Base-by-base conservation (phyloP, 306 rosid genomes). In the Boehmeria nivea region DNA sequence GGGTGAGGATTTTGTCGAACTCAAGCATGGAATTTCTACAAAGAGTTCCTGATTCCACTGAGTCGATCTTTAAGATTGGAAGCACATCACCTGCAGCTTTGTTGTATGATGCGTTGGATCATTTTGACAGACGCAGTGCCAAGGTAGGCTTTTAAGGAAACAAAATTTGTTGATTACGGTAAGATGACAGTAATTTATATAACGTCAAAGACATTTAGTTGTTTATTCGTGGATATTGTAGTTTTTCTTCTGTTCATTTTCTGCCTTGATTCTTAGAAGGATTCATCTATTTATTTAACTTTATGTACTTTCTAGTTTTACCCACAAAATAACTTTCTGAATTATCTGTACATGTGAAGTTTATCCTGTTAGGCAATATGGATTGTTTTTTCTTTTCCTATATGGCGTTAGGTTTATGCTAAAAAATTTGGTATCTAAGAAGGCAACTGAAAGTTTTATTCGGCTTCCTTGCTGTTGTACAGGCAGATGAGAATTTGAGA, bases 401-500 rank as follows among this genome's bases (percentile, higher is more conserved):
- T n/a, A n/a, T n/a, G n/a, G n/a, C n/a, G n/a, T n/a, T n/a, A n/a
- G n/a, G n/a, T n/a, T n/a, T n/a, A n/a, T n/a, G n/a, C n/a, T n/a
- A n/a, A n/a, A n/a, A n/a, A n/a, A n/a, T n/a, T n/a, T n/a, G n/a
- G n/a, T n/a, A n/a, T n/a, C n/a, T n/a, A n/a, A n/a, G n/a, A n/a
- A n/a, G n/a, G n/a, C n/a, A n/a, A n/a, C n/a, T n/a, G n/a, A n/a
- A n/a, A n/a, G n/a, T n/a, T n/a, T n/a, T n/a, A 1, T 31, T 31
- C 9, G 2, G 36, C 9, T 31, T 31, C 36, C 36, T 31, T 31
- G 2, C 9, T 66, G 34, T 74, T 74, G 40, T 54, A 65, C 87
- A 91, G 98, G 96, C 98, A 44, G 98, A 91, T 82, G 98, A 91
- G 70, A 91, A 91, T 72, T 87, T 91, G 78, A 81, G 98, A 78